Percentiles rank a stretch among this genome's conserved stretches.
Conservation (phyloP, 192 early-diverging fungal genomes). For the Coemansia sp. region DNA sequence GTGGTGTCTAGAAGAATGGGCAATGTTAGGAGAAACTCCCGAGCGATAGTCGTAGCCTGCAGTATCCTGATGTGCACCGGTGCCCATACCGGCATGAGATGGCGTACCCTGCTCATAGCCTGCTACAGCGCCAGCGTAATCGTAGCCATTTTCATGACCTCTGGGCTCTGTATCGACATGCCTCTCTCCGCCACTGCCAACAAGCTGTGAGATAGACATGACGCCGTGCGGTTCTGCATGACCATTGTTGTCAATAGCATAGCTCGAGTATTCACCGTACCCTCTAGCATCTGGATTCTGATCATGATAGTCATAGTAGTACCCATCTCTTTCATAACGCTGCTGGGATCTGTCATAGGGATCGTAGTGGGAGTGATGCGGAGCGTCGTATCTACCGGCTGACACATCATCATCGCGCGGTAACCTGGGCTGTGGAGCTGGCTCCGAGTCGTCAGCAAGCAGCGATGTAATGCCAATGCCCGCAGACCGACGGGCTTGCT, state of each 20-base stretch:
- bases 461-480: constrained; percentile 47
- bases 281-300: not conserved
- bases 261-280: constrained; percentile 10
- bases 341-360: constrained; percentile 1
- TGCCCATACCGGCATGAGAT: no score
- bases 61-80: no score
- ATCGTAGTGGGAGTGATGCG: constrained; percentile 3
- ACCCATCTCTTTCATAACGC: constrained; percentile 17
- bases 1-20: constrained; percentile 10
- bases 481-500: constrained; percentile 5
- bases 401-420: not conserved
- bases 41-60: not conserved
- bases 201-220: constrained; percentile 51
- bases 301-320: constrained; percentile 13
- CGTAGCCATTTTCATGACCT: not conserved
- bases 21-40: constrained; percentile 9
- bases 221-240: constrained; percentile 21
- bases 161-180: not conserved
- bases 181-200: constrained; percentile 10
- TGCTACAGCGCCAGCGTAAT: not conserved
- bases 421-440: not conserved
- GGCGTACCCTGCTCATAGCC: not conserved
- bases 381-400: constrained; percentile 3
- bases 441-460: constrained; percentile 15
- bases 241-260: not conserved